Base-by-base conservation (phyloP, 208 protist genomes). In the Leishmania tarentolae region DNA sequence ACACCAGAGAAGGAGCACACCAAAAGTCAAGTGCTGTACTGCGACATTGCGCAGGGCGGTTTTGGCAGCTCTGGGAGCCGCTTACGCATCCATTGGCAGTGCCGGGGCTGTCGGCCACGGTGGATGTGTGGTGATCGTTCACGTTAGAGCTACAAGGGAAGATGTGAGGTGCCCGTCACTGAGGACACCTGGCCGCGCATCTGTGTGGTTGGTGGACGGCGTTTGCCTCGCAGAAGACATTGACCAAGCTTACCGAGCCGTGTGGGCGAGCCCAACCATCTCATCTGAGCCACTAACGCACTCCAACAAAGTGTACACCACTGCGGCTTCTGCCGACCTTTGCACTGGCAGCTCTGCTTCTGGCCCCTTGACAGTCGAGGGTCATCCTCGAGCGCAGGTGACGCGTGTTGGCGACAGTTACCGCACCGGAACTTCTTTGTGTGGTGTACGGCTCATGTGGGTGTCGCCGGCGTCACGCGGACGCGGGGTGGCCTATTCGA, bases 381-480 rank as follows among this genome's bases (percentile, higher is more conserved):
- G 28, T 17, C 19, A 28, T 19, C 13, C 7, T 15, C 28, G 17
- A 21, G 21, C 71, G 53, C 75, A 83, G 37, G 59, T 24, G 44
- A 81, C 66, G 9, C 81, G 78, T 52, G 65, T 90, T 3, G 87
- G 87, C 0, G 89, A 88, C 75, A 81, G 57, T 4, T 87, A 76
- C 80, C 87, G 87, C 75, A 75, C 75, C 13, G 86, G 88, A 1
- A 87, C 88, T 9, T 63, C 71, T 1, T 87, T 91, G 8, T 95
- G 92, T 61, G 92, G 90, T 15, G 83, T 95, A 13, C 83, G 90
- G 57, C 77, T 94, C 5, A 79, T 95, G 4, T 93, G 89, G 87
- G 92, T 95, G n/a, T 56, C 80, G 6, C 65, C 89, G 44, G 11
- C 31, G 0, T 76, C 76, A 21, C 87, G 89, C 1, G 65, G 87